Base-by-base conservation (phyloP, 257 asterid genomes). In the Solanum virginianum region DNA sequence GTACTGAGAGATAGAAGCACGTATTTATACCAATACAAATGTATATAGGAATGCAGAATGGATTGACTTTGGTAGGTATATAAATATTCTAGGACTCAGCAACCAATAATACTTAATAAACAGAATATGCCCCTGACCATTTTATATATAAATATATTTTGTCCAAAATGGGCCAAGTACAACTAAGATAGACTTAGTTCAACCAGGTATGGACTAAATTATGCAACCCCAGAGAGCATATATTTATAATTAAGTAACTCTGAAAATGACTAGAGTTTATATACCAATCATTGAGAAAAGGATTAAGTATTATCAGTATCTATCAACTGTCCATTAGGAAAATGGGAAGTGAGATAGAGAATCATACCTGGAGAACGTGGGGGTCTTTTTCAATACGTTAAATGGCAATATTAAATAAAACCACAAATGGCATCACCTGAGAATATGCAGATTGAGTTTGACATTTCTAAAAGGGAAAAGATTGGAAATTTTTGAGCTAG, bases 361-460 rank as follows among this genome's bases (percentile, higher is more conserved):
- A 87, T 56, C 88, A 68, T 47, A 80, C 79, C 72, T 41, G 85
- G 85, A 84, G 89, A 84, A 84, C 89, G 89, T 87, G 89, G 83
- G 54, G 56, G 85, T 87, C 87, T 20, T 80, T 80, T 84, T 77
- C 82, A 9, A 15, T 51, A 77, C 16, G 51, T 22, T 74, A 74
- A 71, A 49, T 26, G 53, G 18, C 53, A 77, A 32, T 32, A 32
- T 32, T 32, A 32, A 32, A 32, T 32, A 32, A 32, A 32, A 49
- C 10, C 43, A 51, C 22, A 77, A 77, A 26, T 51, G 59, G 63
- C 82, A 49, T 77, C 62, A 51, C 63, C 63, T 77, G 82, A 53
- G 63, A 77, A 45, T 45, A 72, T 72, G 54, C 80, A 45, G 56
- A 72, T 43, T 41, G 80, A 71, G 80, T 71, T 72, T 72, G 80